These are phyloP conservation scores for Gaeumannomyces sp. DNA, from an alignment of 2,329 filamentous ascomycete genomes.

Conservation along the genomic window DNA sequence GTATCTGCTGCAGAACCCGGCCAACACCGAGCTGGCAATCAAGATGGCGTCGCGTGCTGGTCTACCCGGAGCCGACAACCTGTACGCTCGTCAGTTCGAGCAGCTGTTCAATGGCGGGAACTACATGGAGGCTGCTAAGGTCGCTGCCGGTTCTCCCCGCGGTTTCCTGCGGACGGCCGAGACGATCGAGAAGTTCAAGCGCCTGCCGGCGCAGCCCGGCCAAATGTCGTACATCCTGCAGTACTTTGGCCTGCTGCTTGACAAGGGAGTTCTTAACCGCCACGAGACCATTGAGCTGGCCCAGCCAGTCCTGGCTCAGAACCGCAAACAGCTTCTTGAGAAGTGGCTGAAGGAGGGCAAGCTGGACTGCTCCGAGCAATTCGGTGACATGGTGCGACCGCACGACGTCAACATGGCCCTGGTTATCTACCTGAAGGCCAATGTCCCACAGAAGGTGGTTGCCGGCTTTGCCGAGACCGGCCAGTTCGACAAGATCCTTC, in stretches of 20 bases:
- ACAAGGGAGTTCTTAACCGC: slow-evolving; percentile 88
- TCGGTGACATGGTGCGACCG: slow-evolving; percentile 86
- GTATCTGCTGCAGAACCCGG: slow-evolving; percentile 93
- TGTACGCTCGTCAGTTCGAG: slow-evolving; percentile 91
- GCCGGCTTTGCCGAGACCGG: slow-evolving; percentile 92
- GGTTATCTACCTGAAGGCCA: slow-evolving; percentile 83
- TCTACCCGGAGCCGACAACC: slow-evolving; percentile 85
- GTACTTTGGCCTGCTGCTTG: slow-evolving; percentile 94
- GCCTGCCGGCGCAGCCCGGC: slow-evolving; percentile 69
- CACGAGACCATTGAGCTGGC: slow-evolving; percentile 93
- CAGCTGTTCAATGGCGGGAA: slow-evolving; percentile 73
- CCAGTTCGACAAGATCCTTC: slow-evolving; percentile 93
- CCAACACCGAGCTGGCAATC: slow-evolving; percentile 87
- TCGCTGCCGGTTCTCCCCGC: slow-evolving; percentile 91
- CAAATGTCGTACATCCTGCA: slow-evolving; percentile 93
- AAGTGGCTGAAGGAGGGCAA: slow-evolving; percentile 98
- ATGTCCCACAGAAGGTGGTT: slow-evolving; percentile 88
- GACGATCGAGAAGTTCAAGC: slow-evolving; percentile 95
- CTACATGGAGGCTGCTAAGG: slow-evolving; percentile 85
- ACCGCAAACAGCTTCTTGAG: slow-evolving; percentile 90
- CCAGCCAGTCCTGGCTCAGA: slow-evolving; percentile 85
- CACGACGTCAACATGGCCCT: slow-evolving; percentile 87
- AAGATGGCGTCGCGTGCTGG: slow-evolving; percentile 94
- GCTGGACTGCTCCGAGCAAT: slow-evolving; percentile 89
- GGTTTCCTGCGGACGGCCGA: slow-evolving; percentile 91